Conservation (phyloP, 2,329 filamentous ascomycete genomes). For the Sclerotinia nivalis region DNA sequence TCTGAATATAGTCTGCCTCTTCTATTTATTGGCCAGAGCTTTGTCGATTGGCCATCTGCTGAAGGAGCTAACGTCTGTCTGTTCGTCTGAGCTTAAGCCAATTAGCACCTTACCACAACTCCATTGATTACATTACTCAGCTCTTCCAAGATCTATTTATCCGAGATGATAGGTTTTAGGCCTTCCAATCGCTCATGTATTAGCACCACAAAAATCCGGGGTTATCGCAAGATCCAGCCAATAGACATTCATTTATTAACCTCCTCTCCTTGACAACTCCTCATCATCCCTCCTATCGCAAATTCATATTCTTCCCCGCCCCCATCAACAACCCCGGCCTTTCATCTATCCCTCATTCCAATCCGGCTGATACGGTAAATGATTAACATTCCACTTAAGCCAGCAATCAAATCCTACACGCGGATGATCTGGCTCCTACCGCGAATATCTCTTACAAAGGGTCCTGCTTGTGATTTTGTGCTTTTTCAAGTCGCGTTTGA, state of each 20-base stretch:
- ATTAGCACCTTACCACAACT: too few relatives aligned
- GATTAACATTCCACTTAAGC: conserved; percentile 52
- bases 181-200: not conserved
- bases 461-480: conserved; percentile 41
- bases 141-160: not conserved
- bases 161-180: too few relatives aligned
- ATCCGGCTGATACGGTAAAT: conserved; percentile 49
- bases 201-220: too few relatives aligned
- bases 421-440: conserved; percentile 49
- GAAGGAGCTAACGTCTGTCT: too few relatives aligned
- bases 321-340: conserved; percentile 47
- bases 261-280: not conserved
- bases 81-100: not conserved
- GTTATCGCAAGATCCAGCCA: not conserved
- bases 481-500: too few relatives aligned
- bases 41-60: not conserved
- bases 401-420: conserved; percentile 48
- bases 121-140: not conserved
- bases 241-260: not conserved
- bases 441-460: conserved; percentile 46
- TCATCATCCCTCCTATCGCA: conserved; percentile 9
- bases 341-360: conserved; percentile 50
- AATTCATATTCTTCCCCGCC: conserved; percentile 37
- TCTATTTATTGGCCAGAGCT: not conserved
- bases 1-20: not conserved